A percentile compares a stretch with the other conserved stretches of the same genome.
phyloP scores from a whole-genome alignment of 2,329 filamentous ascomycete species.

The Septoria petroselini region DNA sequence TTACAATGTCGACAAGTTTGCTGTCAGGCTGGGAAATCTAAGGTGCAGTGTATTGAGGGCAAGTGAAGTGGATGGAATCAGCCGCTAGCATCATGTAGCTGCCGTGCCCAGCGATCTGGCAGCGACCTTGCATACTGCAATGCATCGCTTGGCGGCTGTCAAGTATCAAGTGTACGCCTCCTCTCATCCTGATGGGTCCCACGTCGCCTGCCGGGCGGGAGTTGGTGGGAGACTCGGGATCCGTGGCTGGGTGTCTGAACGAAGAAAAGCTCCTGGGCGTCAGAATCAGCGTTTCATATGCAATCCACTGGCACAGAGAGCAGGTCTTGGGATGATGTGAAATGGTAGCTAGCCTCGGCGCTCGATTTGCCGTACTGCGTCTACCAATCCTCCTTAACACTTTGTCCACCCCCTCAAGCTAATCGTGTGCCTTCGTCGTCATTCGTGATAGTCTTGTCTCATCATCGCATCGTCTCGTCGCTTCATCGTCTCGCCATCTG shows the following conservation, averaged over 20 bases:
- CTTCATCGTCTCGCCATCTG: conserved; percentile 15
- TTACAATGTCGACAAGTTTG: too few relatives aligned
- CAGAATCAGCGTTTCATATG: too few relatives aligned
- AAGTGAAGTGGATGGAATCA: neutral
- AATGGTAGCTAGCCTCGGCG: too few relatives aligned
- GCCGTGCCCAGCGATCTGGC: neutral
- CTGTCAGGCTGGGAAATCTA: too few relatives aligned
- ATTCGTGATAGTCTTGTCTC: neutral
- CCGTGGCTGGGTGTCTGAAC: too few relatives aligned
- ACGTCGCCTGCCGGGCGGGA: too few relatives aligned
- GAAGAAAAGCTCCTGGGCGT: too few relatives aligned
- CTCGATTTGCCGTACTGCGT: neutral
- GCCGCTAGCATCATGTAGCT: neutral
- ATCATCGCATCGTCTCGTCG: conserved; percentile 4
- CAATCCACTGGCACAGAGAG: neutral
- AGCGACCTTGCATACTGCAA: neutral
- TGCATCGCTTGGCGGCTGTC: neutral
- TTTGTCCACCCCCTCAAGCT: neutral
- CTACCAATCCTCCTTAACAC: too few relatives aligned
- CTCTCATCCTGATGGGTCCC: neutral
- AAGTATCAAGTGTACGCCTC: neutral
- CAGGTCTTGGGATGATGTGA: neutral
- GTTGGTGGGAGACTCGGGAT: too few relatives aligned
- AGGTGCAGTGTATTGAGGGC: neutral
- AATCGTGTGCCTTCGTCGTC: neutral